phyloP scores from a whole-genome alignment of 2,329 filamentous ascomycete genomes.

The Diaporthe capsici region DNA sequence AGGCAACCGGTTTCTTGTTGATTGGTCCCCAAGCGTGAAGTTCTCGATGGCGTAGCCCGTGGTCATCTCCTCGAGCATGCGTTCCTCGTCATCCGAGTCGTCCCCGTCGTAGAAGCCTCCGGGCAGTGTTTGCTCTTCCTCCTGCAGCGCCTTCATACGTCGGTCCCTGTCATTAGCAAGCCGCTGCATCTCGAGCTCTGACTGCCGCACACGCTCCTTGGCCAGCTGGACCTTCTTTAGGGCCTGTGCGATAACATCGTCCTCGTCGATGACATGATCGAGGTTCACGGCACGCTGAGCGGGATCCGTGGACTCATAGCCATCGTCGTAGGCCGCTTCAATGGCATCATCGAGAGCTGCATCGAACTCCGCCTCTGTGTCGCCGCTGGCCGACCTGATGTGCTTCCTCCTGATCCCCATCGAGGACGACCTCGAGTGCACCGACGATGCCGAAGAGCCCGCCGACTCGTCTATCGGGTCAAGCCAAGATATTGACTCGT shows the following conservation, averaged over 20 bases:
- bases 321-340: constrained; percentile 95
- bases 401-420: constrained; percentile 77
- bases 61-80: constrained; percentile 89
- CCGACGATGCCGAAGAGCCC: constrained; percentile 82
- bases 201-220: constrained; percentile 81
- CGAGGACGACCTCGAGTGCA: constrained; percentile 84
- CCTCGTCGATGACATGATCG: constrained; percentile 48
- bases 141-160: constrained; percentile 57
- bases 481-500: constrained; percentile 91
- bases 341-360: constrained; percentile 95
- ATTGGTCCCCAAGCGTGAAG: constrained; percentile 80
- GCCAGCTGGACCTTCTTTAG: constrained; percentile 80
- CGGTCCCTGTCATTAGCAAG: constrained; percentile 73
- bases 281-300: neutral
- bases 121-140: constrained; percentile 58
- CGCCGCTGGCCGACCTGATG: constrained; percentile 76
- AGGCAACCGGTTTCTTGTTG: constrained; percentile 76
- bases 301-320: constrained; percentile 72
- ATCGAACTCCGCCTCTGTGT: constrained; percentile 91
- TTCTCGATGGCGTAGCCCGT: constrained; percentile 86
- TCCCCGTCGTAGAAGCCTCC: constrained; percentile 75
- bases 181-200: constrained; percentile 77
- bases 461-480: constrained; percentile 94
- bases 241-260: constrained; percentile 66
- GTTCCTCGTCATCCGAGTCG: constrained; percentile 80